Evolutionary conservation across 495 filamentous ascomycete species (phyloP).

Genomic region (Aspergillus asperescens): DNA sequence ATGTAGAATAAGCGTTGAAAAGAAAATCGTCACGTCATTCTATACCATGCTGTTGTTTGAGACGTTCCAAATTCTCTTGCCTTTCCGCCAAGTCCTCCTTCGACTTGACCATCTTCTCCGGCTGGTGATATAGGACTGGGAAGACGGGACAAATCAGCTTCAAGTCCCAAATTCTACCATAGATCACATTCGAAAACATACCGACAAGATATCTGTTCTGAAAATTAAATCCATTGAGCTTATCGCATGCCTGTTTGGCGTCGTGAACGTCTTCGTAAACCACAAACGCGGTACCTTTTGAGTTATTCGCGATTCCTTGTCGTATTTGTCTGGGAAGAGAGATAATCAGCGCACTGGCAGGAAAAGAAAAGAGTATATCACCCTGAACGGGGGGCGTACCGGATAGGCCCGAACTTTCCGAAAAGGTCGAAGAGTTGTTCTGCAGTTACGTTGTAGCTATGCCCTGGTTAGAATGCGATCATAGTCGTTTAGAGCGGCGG

Average conservation of each 20-base stretch:
- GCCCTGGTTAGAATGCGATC: slow-evolving; percentile 13
- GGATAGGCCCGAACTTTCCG: slow-evolving; percentile 88
- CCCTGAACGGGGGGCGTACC: slow-evolving; percentile 53
- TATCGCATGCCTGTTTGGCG: slow-evolving; percentile 97
- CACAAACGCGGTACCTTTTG: slow-evolving; percentile 97
- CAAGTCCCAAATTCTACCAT: background rate
- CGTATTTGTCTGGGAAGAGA: slow-evolving; percentile 75
- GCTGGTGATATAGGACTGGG: slow-evolving; percentile 93
- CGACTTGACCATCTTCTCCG: slow-evolving; percentile 90
- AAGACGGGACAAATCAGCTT: slow-evolving; percentile 13
- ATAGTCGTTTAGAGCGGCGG: background rate
- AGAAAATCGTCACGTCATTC: slow-evolving; percentile 61
- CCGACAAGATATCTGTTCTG: slow-evolving; percentile 99
- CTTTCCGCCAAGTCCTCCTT: slow-evolving; percentile 92
- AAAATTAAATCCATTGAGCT: slow-evolving; percentile 99
- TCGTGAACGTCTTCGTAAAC: slow-evolving; percentile 99
- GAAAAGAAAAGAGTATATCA: background rate
- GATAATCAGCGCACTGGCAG: slow-evolving; percentile 25
- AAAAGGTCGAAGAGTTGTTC: slow-evolving; percentile 94
- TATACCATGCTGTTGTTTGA: slow-evolving; percentile 97
- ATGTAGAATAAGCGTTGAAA: slow-evolving; percentile 32
- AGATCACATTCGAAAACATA: slow-evolving; percentile 42
- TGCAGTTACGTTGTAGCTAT: slow-evolving; percentile 89
- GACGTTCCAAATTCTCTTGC: slow-evolving; percentile 93
- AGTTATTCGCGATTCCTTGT: slow-evolving; percentile 94